Conservation (phyloP, 345 rosid species). For the Salix brachista region DNA sequence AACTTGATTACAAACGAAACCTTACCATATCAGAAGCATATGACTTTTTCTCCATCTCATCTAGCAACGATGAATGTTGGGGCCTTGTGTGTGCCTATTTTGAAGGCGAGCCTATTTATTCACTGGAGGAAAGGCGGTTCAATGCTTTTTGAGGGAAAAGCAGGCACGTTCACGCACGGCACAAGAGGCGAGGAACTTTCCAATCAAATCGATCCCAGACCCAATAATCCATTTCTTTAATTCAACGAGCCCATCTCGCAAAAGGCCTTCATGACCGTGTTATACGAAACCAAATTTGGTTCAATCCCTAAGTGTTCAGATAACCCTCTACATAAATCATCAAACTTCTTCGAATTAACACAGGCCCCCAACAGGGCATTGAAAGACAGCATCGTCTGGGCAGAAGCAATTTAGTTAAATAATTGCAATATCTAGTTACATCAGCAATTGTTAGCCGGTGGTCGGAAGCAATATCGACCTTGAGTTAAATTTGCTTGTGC, state of each 20-base stretch:
- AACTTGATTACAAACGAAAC: too few species aligned
- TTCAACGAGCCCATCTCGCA: slow-evolving; percentile 50
- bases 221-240: background rate
- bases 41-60: slow-evolving; percentile 51
- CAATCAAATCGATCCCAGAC: too few species aligned
- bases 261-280: slow-evolving; percentile 54
- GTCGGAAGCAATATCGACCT: too few species aligned
- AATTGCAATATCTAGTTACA: too few species aligned
- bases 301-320: slow-evolving; percentile 44
- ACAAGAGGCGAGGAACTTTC: too few species aligned
- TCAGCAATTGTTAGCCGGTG: too few species aligned
- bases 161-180: slow-evolving; percentile 10
- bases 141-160: slow-evolving; percentile 1
- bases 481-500: too few species aligned
- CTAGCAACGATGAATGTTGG: slow-evolving; percentile 17
- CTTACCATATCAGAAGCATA: too few species aligned
- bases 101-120: too few species aligned
- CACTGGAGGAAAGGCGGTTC: too few species aligned
- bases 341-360: slow-evolving; percentile 30
- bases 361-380: slow-evolving; percentile 52
- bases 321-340: slow-evolving; percentile 44
- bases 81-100: too few species aligned
- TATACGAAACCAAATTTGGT: slow-evolving; percentile 51
- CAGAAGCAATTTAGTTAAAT: background rate
- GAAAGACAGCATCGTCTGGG: slow-evolving; percentile 53